phyloP scores from a whole-genome alignment of 345 rosid genomes.

The Balakata baccata region DNA sequence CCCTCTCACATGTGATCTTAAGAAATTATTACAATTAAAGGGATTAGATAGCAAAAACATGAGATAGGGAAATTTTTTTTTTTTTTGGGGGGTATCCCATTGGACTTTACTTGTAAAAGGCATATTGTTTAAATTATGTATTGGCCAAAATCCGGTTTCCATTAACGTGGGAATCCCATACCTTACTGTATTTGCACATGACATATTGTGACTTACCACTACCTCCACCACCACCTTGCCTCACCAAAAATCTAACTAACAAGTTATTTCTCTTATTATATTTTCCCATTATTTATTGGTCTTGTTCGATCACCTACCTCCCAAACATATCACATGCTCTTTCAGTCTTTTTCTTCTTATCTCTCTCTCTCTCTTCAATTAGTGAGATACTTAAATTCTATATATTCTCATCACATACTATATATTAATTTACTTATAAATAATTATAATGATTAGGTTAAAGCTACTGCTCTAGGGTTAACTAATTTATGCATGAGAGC shows the following conservation, averaged over 20 bases:
- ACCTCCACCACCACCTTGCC: neutral
- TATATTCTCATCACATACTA: neutral
- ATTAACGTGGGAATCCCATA: slow-evolving; percentile 26
- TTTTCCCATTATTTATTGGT: neutral
- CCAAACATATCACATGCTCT: slow-evolving; percentile 51
- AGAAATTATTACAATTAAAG: neutral
- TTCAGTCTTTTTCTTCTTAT: neutral
- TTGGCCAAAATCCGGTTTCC: slow-evolving; percentile 25
- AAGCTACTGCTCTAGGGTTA: neutral
- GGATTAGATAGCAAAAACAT: neutral
- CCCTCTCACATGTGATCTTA: neutral
- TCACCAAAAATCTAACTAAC: slow-evolving; percentile 27
- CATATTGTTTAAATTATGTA: slow-evolving; percentile 15
- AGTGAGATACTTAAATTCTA: slow-evolving; percentile 22
- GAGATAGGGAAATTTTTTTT: neutral
- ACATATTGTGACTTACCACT: too few species aligned
- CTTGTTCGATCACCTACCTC: slow-evolving; percentile 48
- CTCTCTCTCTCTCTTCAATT: slow-evolving; percentile 19
- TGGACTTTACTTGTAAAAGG: neutral
- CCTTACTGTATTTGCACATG: slow-evolving; percentile 34
- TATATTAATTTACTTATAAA: neutral
- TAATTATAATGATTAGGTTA: neutral
- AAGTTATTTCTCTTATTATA: neutral
- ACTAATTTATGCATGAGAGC: neutral
- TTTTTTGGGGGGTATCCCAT: too few species aligned